phyloP scores from a whole-genome alignment of 2,329 filamentous ascomycete species.

The Colletotrichum destructivum region DNA sequence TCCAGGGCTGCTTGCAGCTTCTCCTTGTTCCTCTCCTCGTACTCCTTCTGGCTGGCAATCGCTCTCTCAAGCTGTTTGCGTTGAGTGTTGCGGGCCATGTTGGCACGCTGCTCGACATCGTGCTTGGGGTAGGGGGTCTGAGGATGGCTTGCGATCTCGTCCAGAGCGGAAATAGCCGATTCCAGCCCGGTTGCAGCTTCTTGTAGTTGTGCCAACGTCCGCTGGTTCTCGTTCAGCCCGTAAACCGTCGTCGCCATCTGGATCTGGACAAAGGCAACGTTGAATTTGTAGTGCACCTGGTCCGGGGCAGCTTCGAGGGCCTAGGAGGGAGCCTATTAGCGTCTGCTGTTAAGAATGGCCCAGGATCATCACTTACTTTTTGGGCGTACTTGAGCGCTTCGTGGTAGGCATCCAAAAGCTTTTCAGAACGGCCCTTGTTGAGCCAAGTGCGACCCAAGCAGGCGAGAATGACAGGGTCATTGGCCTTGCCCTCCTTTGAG shows the following conservation, averaged over 20 bases:
- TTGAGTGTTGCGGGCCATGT: conserved; percentile 97
- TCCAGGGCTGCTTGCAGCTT: conserved; percentile 87
- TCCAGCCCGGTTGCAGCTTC: conserved; percentile 86
- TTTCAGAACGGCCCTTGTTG: conserved; percentile 78
- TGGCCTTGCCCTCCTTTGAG: conserved; percentile 79
- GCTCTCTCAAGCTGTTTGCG: conserved; percentile 91
- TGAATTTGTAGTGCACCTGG: conserved; percentile 94
- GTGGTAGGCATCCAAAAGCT: conserved; percentile 70
- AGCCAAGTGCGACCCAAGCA: conserved; percentile 92
- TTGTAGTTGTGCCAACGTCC: conserved; percentile 85
- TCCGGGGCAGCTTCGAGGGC: conserved; percentile 85
- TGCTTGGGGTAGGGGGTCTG: conserved; percentile 89
- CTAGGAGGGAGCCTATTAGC: conserved; percentile 55
- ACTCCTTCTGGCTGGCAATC: conserved; percentile 87
- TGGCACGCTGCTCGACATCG: conserved; percentile 94
- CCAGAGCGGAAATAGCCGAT: conserved; percentile 82
- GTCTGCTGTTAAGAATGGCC: not conserved
- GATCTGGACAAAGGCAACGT: conserved; percentile 97
- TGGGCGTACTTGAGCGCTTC: conserved; percentile 74
- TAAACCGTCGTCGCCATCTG: conserved; percentile 90
- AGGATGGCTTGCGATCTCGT: conserved; percentile 74
- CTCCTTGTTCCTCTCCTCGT: conserved; percentile 92
- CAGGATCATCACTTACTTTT: conserved; percentile 62
- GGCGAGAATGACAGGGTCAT: conserved; percentile 84
- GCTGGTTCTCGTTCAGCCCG: conserved; percentile 80